Conservation (phyloP, 2,329 filamentous ascomycete species). For the Pestalotiopsis sp. region DNA sequence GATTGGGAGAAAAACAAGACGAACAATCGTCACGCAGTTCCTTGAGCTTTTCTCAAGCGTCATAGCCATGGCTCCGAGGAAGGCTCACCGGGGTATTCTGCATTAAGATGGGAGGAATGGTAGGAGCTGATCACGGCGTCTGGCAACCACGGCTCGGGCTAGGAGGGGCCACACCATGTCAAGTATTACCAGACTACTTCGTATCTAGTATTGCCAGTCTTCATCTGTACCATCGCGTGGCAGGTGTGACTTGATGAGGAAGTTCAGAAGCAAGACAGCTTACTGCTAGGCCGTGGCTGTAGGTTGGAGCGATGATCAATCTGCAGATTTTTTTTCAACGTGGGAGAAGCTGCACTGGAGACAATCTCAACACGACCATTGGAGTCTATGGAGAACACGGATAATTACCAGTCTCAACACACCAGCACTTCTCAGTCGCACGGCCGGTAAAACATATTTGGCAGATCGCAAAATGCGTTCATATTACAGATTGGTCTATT, state of each 20-base stretch:
- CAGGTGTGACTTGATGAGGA: not conserved
- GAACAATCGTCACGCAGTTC: too few relatives aligned
- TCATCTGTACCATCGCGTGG: not conserved
- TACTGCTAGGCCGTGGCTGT: too few relatives aligned
- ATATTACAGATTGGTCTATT: constrained; percentile 16
- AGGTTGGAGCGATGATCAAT: too few relatives aligned
- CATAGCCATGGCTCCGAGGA: too few relatives aligned
- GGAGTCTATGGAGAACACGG: too few relatives aligned
- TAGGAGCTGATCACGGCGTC: not conserved
- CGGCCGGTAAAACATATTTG: not conserved
- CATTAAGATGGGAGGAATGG: not conserved
- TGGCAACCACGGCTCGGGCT: not conserved
- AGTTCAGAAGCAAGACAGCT: not conserved
- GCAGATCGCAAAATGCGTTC: constrained; percentile 7
- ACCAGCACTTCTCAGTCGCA: not conserved
- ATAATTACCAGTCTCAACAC: too few relatives aligned
- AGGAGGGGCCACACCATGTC: not conserved
- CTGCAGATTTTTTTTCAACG: too few relatives aligned
- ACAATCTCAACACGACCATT: too few relatives aligned
- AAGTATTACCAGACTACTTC: not conserved
- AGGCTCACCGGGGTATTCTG: too few relatives aligned
- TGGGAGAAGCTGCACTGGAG: too few relatives aligned
- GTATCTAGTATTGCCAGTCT: not conserved
- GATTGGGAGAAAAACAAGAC: too few relatives aligned
- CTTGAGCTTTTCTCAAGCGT: too few relatives aligned